Evolutionary conservation across 371 early-diverging fungal genomes (phyloP).

Genomic region (Syncephalastrum monosporum): DNA sequence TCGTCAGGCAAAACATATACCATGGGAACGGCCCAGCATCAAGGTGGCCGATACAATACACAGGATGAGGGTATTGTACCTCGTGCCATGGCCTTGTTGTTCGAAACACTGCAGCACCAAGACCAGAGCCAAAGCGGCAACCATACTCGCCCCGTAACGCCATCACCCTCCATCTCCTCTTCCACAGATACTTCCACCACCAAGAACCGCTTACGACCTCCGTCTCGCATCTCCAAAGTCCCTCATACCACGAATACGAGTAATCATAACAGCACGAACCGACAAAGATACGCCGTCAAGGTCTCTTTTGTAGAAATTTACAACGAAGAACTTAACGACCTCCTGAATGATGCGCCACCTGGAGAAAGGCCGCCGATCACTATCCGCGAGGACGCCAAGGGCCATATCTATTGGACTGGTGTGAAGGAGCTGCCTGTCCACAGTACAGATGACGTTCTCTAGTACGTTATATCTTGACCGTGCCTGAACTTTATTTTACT

Average conservation of each 20-base stretch:
- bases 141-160: conserved; percentile 15
- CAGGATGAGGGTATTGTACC: conserved; percentile 85
- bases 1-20: conserved; percentile 99
- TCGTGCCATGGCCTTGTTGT: conserved; percentile 82
- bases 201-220: conserved; percentile 15
- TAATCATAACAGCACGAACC: conserved; percentile 7
- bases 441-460: conserved; percentile 78
- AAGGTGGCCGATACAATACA: conserved; percentile 51
- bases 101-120: conserved; percentile 50
- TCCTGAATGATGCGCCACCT: conserved; percentile 61
- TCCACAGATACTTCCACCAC: conserved; percentile 14
- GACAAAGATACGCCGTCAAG: conserved; percentile 47
- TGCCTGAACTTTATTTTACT: neutral
- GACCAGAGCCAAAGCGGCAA: conserved; percentile 1
- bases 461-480: conserved; percentile 30
- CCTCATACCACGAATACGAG: conserved; percentile 1
- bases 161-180: conserved; percentile 24
- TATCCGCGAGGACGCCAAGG: conserved; percentile 91
- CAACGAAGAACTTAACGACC: conserved; percentile 94
- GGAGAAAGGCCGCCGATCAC: conserved; percentile 65
- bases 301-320: conserved; percentile 93
- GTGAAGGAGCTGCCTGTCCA: conserved; percentile 79
- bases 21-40: conserved; percentile 91
- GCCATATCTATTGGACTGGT: conserved; percentile 89
- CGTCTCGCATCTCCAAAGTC: conserved; percentile 11